phyloP scores from a whole-genome alignment of 2,329 filamentous ascomycete genomes.

The Beauveria brongniartii region DNA sequence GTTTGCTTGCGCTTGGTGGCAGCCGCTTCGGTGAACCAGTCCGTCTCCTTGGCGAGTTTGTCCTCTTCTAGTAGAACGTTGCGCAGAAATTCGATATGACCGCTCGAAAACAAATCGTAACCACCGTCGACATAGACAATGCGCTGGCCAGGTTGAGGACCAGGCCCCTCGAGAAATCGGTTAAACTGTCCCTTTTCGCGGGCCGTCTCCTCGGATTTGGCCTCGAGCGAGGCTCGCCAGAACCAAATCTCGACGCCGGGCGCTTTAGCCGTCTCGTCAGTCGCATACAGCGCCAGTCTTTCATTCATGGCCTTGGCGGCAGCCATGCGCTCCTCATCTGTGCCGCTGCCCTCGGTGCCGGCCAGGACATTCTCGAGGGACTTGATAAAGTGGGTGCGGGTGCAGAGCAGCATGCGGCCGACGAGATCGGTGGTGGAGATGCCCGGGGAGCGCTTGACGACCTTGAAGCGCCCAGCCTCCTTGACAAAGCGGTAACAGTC shows the following conservation, averaged over 20 bases:
- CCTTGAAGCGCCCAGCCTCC: constrained; percentile 84
- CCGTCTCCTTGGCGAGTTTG: constrained; percentile 54
- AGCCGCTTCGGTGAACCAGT: constrained; percentile 66
- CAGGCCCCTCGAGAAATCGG: constrained; percentile 62
- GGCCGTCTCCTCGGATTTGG: constrained; percentile 33
- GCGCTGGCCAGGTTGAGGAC: constrained; percentile 67
- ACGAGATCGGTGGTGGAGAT: constrained; percentile 98
- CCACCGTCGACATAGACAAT: constrained; percentile 94
- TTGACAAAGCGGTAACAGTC: constrained; percentile 99
- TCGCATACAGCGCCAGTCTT: constrained; percentile 78
- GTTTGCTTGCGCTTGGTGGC: constrained; percentile 54
- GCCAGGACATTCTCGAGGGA: constrained; percentile 61
- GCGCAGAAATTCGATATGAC: constrained; percentile 90
- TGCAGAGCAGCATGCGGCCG: constrained; percentile 93
- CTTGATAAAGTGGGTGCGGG: constrained; percentile 86
- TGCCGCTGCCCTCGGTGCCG: constrained; percentile 66
- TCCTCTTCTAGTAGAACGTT: constrained; percentile 69
- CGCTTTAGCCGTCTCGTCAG: constrained; percentile 69
- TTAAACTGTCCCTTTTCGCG: constrained; percentile 56
- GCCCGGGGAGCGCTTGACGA: constrained; percentile 90
- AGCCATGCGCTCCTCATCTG: constrained; percentile 54
- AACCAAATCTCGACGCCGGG: constrained; percentile 82
- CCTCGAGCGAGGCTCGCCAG: constrained; percentile 55
- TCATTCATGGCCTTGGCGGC: constrained; percentile 63
- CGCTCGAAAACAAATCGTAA: constrained; percentile 93